Evolutionary conservation across 345 rosid species (phyloP), one percentile per base, ranked within the genome.

Genomic region (Hibiscus mutabilis): DNA sequence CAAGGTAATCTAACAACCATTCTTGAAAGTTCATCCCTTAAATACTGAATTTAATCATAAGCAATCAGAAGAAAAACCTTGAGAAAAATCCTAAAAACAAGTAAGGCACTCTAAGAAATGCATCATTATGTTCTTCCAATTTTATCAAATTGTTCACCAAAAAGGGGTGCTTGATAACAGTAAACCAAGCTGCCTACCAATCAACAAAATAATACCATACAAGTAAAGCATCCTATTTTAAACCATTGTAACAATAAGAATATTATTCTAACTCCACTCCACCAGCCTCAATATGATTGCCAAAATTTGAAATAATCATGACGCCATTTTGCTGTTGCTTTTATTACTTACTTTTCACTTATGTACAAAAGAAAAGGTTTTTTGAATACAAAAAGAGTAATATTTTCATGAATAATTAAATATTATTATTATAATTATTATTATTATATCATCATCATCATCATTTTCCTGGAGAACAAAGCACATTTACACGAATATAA

Each of bases 11-110:
- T 24, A 58, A 58, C 18, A 58, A 58, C 94, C 68, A 92, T 88
- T 75, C 79, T 85, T 75, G 88, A 76, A 68, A 92, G 83, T 81
- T 92, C 98, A n/a, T 85, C 91, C 84, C 92, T 87, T 80, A 96
- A 86, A 75, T 89, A 88, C 99, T 96, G 88, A 71, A 76, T 59
- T 69, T 22, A 18, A 79, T 74, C 53, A 77, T 72, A 74, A 68
- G 16, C 5, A 65, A 52, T 31, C 60, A 78, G 59, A 49, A 0
- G 35, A 58, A 14, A 55, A 46, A 52, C 19, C 7, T 29, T 29
- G 22, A 60, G 31, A 72, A 46, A 44, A 60, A n/a, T n/a, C 6
- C 5, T 3, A 60, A 49, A 62, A 62, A 35, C 29, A 57, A 14
- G 2, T 5, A 40, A 24, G 69, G 35, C 46, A 25, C 13, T 24